Percentiles rank a stretch among this genome's conserved stretches.
phyloP scores from a whole-genome alignment of 768 basidiomycete genomes.

The Pleurotus citrinopileatus region DNA sequence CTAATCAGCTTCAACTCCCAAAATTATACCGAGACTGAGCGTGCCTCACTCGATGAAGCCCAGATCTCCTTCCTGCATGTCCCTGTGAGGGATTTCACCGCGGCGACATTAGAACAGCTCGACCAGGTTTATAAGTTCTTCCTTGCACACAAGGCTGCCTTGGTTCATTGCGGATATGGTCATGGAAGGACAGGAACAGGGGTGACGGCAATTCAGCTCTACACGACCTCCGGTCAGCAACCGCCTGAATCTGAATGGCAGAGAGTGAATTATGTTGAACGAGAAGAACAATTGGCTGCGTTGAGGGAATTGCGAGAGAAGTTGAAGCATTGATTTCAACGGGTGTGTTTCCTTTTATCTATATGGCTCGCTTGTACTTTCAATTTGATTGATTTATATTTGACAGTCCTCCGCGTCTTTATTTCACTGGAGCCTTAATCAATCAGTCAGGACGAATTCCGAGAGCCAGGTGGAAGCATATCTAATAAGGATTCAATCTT shows the following conservation, averaged over 20 bases:
- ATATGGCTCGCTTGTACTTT: too few species aligned
- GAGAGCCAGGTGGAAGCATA: too few species aligned
- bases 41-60: constrained; percentile 5
- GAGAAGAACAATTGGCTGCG: neutral
- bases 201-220: constrained; percentile 12
- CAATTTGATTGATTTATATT: too few species aligned
- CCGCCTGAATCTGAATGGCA: neutral
- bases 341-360: too few species aligned
- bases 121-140: constrained; percentile 14
- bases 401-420: too few species aligned
- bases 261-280: neutral
- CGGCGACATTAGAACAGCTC: constrained; percentile 17
- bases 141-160: constrained; percentile 17
- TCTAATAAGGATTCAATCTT: too few species aligned
- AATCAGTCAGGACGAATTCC: too few species aligned
- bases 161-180: constrained; percentile 13
- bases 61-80: constrained; percentile 18
- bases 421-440: too few species aligned
- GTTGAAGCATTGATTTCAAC: too few species aligned
- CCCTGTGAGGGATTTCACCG: constrained; percentile 19
- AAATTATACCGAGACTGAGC: constrained; percentile 13
- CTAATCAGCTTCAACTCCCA: constrained; percentile 19
- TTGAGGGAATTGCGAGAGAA: neutral
- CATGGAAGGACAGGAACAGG: constrained; percentile 15
- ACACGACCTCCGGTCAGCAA: neutral